These are phyloP conservation scores for Abrus precatorius DNA, from an alignment of 306 rosid species.

Conservation along the genomic window DNA sequence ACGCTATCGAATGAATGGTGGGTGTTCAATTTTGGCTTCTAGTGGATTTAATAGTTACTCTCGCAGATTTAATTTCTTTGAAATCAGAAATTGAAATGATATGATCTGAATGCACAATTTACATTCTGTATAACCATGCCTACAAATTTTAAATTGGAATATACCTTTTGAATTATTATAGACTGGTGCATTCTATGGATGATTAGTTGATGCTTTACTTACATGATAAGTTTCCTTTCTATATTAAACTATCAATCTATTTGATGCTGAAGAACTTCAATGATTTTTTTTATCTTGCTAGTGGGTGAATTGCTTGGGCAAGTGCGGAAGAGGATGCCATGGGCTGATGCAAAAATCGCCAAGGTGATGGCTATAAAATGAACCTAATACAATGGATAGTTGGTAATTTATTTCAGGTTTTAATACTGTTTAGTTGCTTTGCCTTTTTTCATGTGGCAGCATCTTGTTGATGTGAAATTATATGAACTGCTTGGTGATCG, in stretches of 20 bases:
- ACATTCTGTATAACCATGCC: not conserved
- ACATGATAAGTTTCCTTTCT: slow-evolving; percentile 1
- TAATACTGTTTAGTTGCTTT: slow-evolving; percentile 16
- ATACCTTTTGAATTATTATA: not conserved
- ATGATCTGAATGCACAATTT: not conserved
- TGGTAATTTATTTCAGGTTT: slow-evolving; percentile 32
- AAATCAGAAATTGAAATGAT: not conserved
- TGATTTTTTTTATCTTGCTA: slow-evolving; percentile 49
- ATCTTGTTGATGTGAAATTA: slow-evolving; percentile 75
- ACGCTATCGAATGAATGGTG: slow-evolving; percentile 82
- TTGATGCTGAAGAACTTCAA: slow-evolving; percentile 22
- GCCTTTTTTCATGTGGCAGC: slow-evolving; percentile 57
- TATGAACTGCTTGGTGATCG: slow-evolving; percentile 86
- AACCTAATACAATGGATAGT: slow-evolving; percentile 6
- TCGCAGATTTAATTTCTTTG: not conserved
- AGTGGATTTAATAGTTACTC: slow-evolving; percentile 25
- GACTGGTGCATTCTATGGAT: slow-evolving; percentile 7
- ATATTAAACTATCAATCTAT: slow-evolving; percentile 3
- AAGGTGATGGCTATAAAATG: slow-evolving; percentile 65
- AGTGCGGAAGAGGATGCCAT: slow-evolving; percentile 84
- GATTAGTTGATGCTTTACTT: slow-evolving; percentile 13
- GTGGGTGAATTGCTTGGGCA: slow-evolving; percentile 92
- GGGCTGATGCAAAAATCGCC: slow-evolving; percentile 96
- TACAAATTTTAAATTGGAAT: slow-evolving; percentile 20
- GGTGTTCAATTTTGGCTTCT: slow-evolving; percentile 21